phyloP scores from a whole-genome alignment of 257 asterid species.

The Cordia subcordata region DNA sequence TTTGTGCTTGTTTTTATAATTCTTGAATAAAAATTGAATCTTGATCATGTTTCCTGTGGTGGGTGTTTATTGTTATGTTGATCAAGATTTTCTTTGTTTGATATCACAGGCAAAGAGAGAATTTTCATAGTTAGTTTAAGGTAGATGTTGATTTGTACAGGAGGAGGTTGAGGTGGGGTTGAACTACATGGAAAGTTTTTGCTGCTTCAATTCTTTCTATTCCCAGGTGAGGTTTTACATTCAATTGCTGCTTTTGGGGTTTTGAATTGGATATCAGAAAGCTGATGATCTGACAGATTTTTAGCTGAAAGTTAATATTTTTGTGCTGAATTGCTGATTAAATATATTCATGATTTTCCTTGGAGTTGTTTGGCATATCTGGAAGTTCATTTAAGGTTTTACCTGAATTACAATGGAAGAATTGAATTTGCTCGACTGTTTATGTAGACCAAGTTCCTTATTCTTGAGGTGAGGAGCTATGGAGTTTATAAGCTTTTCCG shows the following conservation, averaged over 20 bases:
- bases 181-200: conserved; percentile 53
- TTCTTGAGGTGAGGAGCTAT: not conserved
- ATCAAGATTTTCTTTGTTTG: conserved; percentile 20
- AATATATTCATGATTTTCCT: no score
- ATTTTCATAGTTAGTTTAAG: conserved; percentile 23
- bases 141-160: conserved; percentile 54
- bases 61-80: conserved; percentile 19
- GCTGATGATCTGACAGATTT: not conserved
- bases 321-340: not conserved
- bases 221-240: conserved; percentile 47
- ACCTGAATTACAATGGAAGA: not conserved
- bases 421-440: not conserved
- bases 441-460: not conserved
- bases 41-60: conserved; percentile 21
- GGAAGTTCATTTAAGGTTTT: not conserved
- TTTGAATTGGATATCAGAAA: conserved; percentile 1
- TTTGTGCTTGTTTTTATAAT: conserved; percentile 23
- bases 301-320: not conserved
- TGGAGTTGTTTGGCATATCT: not conserved
- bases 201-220: conserved; percentile 48
- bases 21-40: conserved; percentile 24
- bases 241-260: conserved; percentile 4
- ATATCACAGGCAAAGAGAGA: conserved; percentile 37
- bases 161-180: conserved; percentile 30
- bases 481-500: no score